Base-by-base conservation (phyloP, 148 eudicot species). In the Camellia sinensis region DNA sequence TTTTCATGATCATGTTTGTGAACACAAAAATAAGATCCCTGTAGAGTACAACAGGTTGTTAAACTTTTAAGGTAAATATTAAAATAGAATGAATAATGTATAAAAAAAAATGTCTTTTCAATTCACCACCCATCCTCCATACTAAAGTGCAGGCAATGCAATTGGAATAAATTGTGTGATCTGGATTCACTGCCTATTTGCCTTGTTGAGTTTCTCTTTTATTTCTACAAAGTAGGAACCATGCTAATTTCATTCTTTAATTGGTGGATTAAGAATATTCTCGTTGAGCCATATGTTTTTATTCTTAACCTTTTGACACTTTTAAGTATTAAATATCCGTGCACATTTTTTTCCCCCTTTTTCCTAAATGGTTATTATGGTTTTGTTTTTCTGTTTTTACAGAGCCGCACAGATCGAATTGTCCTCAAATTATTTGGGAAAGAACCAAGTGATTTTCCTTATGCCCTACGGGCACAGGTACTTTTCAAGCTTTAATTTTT, bases 391-490 rank as follows among this genome's bases (percentile, higher is more conserved):
- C 29, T 11, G 61, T 7, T 10, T 22, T 3, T 17, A 66, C 83
- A 94, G 98, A 76, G 85, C 80, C 93, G 94, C 50, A 94, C 98
- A 7, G 96, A 90, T 81, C 88, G 96, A 74, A 94, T 94, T 45
- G 87, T 90, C 59, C 87, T 94, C 77, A 94, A 94, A 84, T 89
- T 94, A 48, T 92, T 94, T 83, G 98, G 95, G 6, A 94, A 94
- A 87, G 92, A 87, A 67, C 98, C 98, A 18, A 87, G 84, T 76
- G 94, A 88, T 80, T 83, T 92, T 68, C 98, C 98, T 79, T 86
- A 79, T 75, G 82, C 57, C 53, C 76, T 94, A 71, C 89, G 97
- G 45, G 75, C 86, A 48, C 93, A 92, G 94, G 98, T 94, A 67
- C 19, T 77, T 21, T 79, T 29, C 65, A 21, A 22, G 15, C 48